Evolutionary conservation across 192 early-diverging fungal species (phyloP).

Genomic region (Entomortierella chlamydospora): DNA sequence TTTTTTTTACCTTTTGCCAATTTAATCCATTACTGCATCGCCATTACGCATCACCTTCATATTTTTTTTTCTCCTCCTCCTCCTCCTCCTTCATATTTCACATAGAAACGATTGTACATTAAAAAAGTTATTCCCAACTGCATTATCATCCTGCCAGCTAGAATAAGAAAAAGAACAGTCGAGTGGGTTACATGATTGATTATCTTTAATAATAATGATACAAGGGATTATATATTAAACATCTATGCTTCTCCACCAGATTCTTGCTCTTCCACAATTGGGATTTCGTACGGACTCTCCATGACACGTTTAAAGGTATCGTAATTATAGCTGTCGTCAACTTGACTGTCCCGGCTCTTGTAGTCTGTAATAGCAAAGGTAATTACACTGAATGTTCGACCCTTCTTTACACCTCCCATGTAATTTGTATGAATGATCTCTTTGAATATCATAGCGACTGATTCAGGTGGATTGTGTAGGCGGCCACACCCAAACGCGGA

Average conservation of each 20-base stretch:
- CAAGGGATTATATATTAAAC: too few relatives aligned
- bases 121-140: neutral
- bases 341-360: slow-evolving; percentile 11
- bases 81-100: neutral
- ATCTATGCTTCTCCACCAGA: neutral
- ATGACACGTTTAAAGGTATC: slow-evolving; percentile 50
- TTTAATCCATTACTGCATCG: neutral
- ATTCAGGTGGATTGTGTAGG: slow-evolving; percentile 52
- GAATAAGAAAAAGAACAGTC: neutral
- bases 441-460: slow-evolving; percentile 54
- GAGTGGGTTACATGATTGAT: neutral
- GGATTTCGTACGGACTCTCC: slow-evolving; percentile 33
- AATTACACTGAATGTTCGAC: slow-evolving; percentile 38
- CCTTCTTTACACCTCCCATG: slow-evolving; percentile 48
- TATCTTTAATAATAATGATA: too few relatives aligned
- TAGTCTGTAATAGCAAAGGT: slow-evolving; percentile 52
- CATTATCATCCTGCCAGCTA: too few relatives aligned
- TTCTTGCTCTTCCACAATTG: neutral
- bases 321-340: slow-evolving; percentile 16
- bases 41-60: neutral
- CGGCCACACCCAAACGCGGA: slow-evolving; percentile 60
- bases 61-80: too few relatives aligned
- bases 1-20: neutral
- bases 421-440: slow-evolving; percentile 55
- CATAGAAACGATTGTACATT: slow-evolving; percentile 1